Evolutionary conservation across 352 stramenopile species (phyloP), one percentile per base, ranked within the genome.

Genomic region (Pythium rhizo-oryzae): DNA sequence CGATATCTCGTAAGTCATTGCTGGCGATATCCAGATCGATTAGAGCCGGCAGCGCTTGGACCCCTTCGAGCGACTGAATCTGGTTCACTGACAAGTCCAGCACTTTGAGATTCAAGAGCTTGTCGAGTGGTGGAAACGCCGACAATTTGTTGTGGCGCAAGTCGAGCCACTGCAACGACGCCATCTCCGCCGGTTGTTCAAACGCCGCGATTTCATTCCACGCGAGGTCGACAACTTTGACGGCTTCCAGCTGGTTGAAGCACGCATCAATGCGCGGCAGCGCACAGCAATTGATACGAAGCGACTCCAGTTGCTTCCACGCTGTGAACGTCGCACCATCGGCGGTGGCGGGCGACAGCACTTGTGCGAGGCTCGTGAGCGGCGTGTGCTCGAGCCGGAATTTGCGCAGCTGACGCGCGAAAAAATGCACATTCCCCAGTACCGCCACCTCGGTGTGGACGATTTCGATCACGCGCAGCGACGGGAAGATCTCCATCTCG

Each of bases 401-500:
- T n/a, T 84, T 71, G 7, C 77, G 70, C 24, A 96, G 55, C 51
- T 96, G 88, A 0, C 70, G 62, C 5, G 83, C 76, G 72, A 95
- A 94, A 61, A 76, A 91, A 51, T 91, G 80, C 12, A 93, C 73
- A 55, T 90, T 77, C 1, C 70, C 65, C 18, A 96, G 67, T 39
- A 65, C 68, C 13, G 51, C 52, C 5, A 73, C 51, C 11, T 88
- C 71, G 8, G 74, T 85, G 47, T 89, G 78, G 3, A 90, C 75
- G 3, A 83, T 77, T 62, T 94, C 89, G 5, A 96, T 69, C 8
- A 84, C 59, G 18, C 70, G 75, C 24, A 96, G 65, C 6, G 82
- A 90, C n/a, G 89, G 84, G 41, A 96, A 94, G 51, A 96, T 93
- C 23, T 93, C 84, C 21, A 96, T 70, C 59, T 94, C 79, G 44